These are phyloP conservation scores for Atractiella rhizophila DNA, from an alignment of 768 basidiomycete species.

Conservation along the genomic window DNA sequence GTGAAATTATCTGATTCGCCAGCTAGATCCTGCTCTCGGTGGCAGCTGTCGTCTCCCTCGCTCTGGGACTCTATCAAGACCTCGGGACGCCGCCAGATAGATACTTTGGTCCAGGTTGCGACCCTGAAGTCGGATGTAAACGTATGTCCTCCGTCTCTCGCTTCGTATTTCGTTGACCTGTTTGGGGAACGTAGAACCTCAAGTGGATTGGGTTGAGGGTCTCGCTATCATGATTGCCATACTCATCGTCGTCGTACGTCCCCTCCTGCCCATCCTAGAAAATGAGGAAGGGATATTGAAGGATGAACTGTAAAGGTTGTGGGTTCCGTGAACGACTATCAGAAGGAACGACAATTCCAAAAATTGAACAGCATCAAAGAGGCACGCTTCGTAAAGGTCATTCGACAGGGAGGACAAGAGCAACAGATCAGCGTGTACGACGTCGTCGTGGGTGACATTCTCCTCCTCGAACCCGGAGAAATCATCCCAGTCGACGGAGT, in stretches of 20 bases:
- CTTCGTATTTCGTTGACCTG: constrained; percentile 17
- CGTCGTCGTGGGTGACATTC: constrained; percentile 80
- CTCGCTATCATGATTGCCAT: constrained; percentile 30
- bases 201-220: constrained; percentile 91
- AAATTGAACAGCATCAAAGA: constrained; percentile 76
- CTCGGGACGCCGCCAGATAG: constrained; percentile 42
- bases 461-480: constrained; percentile 78
- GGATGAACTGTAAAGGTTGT: too few species aligned
- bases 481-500: constrained; percentile 88
- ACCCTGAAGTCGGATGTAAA: constrained; percentile 7
- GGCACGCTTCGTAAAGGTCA: constrained; percentile 64
- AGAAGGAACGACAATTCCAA: constrained; percentile 91
- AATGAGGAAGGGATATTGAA: too few species aligned
- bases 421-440: constrained; percentile 59
- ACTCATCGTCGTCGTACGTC: constrained; percentile 31
- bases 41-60: constrained; percentile 75
- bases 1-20: not conserved
- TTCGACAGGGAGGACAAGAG: constrained; percentile 40
- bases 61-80: constrained; percentile 80
- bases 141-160: constrained; percentile 20
- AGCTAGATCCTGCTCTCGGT: constrained; percentile 52
- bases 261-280: too few species aligned
- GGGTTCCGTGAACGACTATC: constrained; percentile 90
- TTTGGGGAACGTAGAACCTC: too few species aligned
- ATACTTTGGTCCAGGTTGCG: constrained; percentile 14